phyloP scores from a whole-genome alignment of 768 basidiomycete genomes.

The Leccinum disarticulatum region DNA sequence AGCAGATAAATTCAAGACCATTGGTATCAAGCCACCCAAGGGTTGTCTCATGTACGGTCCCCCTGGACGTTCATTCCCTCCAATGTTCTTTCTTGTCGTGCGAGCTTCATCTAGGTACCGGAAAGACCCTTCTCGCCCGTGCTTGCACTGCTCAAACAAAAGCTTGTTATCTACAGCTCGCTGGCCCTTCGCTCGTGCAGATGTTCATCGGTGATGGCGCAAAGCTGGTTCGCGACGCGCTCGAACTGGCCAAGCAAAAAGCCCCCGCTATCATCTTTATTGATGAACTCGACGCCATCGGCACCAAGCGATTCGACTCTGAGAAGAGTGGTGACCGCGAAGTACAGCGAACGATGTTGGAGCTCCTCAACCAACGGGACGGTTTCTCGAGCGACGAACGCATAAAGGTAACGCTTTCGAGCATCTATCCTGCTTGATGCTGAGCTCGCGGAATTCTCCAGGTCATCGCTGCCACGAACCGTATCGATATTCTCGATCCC shows the following conservation, averaged over 20 bases:
- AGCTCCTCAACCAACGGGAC: conserved; percentile 95
- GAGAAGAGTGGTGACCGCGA: conserved; percentile 99
- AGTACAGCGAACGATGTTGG: conserved; percentile 99
- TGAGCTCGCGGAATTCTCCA: conserved; percentile 32
- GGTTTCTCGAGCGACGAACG: conserved; percentile 96
- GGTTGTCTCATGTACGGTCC: conserved; percentile 99
- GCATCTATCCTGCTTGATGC: neutral
- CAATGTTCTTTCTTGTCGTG: neutral
- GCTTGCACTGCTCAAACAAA: conserved; percentile 98
- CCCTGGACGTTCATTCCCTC: conserved; percentile 56
- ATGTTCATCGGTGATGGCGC: conserved; percentile 99
- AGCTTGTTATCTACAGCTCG: conserved; percentile 97
- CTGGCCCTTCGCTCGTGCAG: conserved; percentile 96
- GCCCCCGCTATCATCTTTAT: conserved; percentile 99
- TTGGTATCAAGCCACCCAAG: conserved; percentile 98
- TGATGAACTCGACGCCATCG: conserved; percentile 97
- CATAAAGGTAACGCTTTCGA: conserved; percentile 70
- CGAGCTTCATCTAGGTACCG: conserved; percentile 60
- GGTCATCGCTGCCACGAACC: conserved; percentile 99
- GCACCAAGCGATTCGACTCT: conserved; percentile 97
- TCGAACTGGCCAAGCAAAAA: conserved; percentile 97
- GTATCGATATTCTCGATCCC: conserved; percentile 97
- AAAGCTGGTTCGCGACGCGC: conserved; percentile 97
- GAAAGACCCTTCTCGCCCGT: conserved; percentile 95
- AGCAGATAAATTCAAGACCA: conserved; percentile 94